Evolutionary conservation across 441 rosid species (phyloP).

Genomic region (Pelargonium cotyledonis): DNA sequence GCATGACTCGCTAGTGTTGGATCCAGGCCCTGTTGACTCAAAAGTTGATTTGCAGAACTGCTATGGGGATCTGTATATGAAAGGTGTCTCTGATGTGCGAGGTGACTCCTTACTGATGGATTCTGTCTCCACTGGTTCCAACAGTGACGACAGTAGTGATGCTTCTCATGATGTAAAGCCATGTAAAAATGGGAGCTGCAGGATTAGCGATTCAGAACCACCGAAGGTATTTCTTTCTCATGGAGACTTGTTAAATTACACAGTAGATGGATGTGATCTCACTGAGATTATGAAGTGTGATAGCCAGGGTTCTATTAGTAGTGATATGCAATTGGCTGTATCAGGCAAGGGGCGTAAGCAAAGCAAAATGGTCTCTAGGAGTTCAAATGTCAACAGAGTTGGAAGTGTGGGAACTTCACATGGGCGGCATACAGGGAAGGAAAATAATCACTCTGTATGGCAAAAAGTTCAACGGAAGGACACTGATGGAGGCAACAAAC

Average conservation of each 20-base stretch:
- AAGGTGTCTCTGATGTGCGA: constrained; percentile 19
- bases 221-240: constrained; percentile 15
- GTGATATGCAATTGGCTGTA: constrained; percentile 15
- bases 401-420: constrained; percentile 24
- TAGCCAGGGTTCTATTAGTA: constrained; percentile 13
- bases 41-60: constrained; percentile 4
- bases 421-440: constrained; percentile 28
- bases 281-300: constrained; percentile 13
- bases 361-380: constrained; percentile 24
- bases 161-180: constrained; percentile 19
- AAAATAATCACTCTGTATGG: constrained; percentile 43
- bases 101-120: constrained; percentile 23
- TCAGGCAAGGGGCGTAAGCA: constrained; percentile 28
- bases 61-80: constrained; percentile 9
- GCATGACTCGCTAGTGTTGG: constrained; percentile 22
- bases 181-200: constrained; percentile 14
- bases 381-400: constrained; percentile 22
- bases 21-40: constrained; percentile 12
- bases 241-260: constrained; percentile 13
- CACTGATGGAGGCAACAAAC: constrained; percentile 18
- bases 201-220: constrained; percentile 18
- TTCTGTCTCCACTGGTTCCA: constrained; percentile 27
- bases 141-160: constrained; percentile 19
- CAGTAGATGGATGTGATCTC: constrained; percentile 14
- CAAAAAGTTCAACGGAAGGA: constrained; percentile 40